A percentile compares a stretch with the other conserved stretches of the same genome.
Conservation (phyloP, 805 yeast genomes). For the Saturnispora diversa region DNA sequence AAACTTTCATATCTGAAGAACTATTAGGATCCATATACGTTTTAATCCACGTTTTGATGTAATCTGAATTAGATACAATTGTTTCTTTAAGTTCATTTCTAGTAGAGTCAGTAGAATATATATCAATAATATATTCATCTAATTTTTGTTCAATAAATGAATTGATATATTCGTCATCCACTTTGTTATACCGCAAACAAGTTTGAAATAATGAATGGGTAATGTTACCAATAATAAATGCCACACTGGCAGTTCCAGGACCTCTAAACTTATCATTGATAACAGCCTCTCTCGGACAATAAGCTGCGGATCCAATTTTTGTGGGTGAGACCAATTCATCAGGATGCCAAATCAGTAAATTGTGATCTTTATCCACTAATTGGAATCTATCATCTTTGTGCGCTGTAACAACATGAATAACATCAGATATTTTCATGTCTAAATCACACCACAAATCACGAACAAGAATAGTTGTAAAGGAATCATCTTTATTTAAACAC, state of each 20-base stretch:
- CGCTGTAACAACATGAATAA: conserved; percentile 53
- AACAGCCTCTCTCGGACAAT: conserved; percentile 66
- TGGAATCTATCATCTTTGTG: conserved; percentile 24
- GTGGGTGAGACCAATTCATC: conserved; percentile 80
- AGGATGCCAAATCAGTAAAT: conserved; percentile 75
- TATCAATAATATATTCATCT: conserved; percentile 30
- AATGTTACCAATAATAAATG: conserved; percentile 71
- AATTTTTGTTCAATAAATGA: conserved; percentile 25
- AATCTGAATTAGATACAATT: conserved; percentile 40
- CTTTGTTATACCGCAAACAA: conserved; percentile 36
- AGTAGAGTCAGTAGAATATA: conserved; percentile 48
- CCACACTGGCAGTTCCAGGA: conserved; percentile 57
- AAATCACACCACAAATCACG: conserved; percentile 56
- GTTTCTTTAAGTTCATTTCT: conserved; percentile 36
- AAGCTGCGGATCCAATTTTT: conserved; percentile 62
- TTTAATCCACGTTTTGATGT: conserved; percentile 47
- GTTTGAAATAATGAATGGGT: conserved; percentile 70
- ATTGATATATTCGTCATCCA: conserved; percentile 33
- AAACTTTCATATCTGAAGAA: conserved; percentile 39
- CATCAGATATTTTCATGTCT: conserved; percentile 42
- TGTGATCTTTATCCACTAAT: conserved; percentile 46
- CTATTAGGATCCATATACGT: conserved; percentile 29
- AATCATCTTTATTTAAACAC: conserved; percentile 36
- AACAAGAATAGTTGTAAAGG: conserved; percentile 37
- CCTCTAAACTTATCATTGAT: conserved; percentile 47